Evolutionary conservation across 208 protist species (phyloP).

Genomic region (Borovskyia barvae): DNA sequence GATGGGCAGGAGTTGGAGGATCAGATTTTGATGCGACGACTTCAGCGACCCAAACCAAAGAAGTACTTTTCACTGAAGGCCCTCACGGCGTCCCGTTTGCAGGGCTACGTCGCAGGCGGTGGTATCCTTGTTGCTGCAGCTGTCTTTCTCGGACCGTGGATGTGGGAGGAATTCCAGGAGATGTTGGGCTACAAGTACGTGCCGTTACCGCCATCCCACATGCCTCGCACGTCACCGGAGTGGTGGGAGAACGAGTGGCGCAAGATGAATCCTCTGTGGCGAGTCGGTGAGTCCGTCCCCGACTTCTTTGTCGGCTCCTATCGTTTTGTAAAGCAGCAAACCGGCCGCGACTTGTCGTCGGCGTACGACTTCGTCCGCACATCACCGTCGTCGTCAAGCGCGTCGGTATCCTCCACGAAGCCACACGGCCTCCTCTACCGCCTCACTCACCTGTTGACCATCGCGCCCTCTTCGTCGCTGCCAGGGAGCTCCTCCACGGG

Average conservation of each 20-base stretch:
- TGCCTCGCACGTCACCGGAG: constrained; percentile 66
- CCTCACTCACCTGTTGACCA: background rate
- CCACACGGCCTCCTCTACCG: constrained; percentile 1
- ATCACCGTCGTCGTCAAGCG: constrained; percentile 11
- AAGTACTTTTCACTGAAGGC: constrained; percentile 42
- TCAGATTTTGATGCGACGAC: constrained; percentile 51
- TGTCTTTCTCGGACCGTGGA: constrained; percentile 74
- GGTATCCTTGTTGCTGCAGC: constrained; percentile 66
- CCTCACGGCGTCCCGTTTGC: constrained; percentile 55
- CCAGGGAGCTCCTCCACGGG: no score
- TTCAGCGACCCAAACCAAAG: constrained; percentile 25
- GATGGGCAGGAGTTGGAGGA: constrained; percentile 38
- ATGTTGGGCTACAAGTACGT: constrained; percentile 69
- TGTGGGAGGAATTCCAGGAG: constrained; percentile 72
- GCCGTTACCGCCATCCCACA: constrained; percentile 47
- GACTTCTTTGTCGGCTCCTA: constrained; percentile 73
- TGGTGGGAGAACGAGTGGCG: constrained; percentile 93
- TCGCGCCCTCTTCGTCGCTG: background rate
- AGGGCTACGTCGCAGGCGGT: constrained; percentile 59
- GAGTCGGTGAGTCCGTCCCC: constrained; percentile 50
- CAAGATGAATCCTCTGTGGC: constrained; percentile 79
- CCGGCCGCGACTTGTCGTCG: constrained; percentile 70
- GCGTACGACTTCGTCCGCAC: constrained; percentile 45
- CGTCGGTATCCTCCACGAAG: background rate
- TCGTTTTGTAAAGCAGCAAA: constrained; percentile 60